Evolutionary conservation across 2,329 filamentous ascomycete genomes (phyloP), one percentile per base, ranked within the genome.

Genomic region (Trichoderma hamatum): DNA sequence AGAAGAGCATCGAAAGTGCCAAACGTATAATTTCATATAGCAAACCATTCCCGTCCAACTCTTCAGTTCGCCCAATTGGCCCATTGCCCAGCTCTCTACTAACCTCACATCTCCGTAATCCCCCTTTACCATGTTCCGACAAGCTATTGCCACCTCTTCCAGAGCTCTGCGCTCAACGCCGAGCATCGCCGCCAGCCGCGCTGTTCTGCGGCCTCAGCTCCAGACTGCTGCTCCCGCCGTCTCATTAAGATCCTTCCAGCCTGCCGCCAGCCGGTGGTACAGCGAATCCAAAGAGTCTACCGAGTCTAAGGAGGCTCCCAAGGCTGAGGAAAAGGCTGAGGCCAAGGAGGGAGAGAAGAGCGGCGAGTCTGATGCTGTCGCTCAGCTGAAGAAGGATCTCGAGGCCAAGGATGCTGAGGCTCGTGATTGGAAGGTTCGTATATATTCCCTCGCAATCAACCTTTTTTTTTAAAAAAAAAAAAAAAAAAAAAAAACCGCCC

Each of bases 401-500:
- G 84, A 86, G 76, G 76, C 82, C 72, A 86, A 86, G 78, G 82
- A 85, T 36, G 81, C 82, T 72, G 84, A 86, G 75, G 82, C 79
- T 61, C 78, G 92, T 71, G 94, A 97, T 60, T 87, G 96, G 81
- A 98, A 97, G 90, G 95, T 97, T 75, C 58, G 85, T 78, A 28
- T 32, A 65, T 24, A 11, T 3, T 30, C 24, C 2, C 16, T 62
- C 24, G 3, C 1, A 3, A 54, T 26, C 13, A 26, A 54, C 10
- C 16, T 60, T 62, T 30, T 24, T n/a, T n/a, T n/a, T n/a, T n/a
- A n/a, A n/a, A n/a, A n/a, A n/a, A n/a, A n/a, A n/a, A n/a, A n/a
- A n/a, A n/a, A n/a, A n/a, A n/a, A n/a, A n/a, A n/a, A 39, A 28
- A 19, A 46, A 9, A 7, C 19, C 16, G 3, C 39, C 16, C 2